Conservation (phyloP, 1,284 basidiomycete species). For the Amylostereum areolatum region DNA sequence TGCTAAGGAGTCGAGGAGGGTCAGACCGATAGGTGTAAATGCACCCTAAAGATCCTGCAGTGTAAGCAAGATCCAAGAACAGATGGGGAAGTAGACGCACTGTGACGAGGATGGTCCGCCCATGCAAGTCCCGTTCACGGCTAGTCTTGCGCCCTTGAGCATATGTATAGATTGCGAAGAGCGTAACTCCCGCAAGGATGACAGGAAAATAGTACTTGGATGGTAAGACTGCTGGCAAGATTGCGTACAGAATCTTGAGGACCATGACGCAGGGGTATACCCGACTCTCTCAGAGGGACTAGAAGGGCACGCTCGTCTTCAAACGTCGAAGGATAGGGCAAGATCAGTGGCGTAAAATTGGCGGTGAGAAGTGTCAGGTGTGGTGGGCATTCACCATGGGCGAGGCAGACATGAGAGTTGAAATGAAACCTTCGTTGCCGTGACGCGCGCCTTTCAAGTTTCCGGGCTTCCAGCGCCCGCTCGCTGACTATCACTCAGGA, state of each 20-base stretch:
- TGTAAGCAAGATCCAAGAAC: not conserved
- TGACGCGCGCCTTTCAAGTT: too few species aligned
- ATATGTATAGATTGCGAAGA: constrained; percentile 48
- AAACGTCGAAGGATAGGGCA: too few species aligned
- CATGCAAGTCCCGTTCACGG: constrained; percentile 69
- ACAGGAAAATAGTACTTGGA: constrained; percentile 43
- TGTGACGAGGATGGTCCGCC: constrained; percentile 61
- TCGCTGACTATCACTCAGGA: too few species aligned
- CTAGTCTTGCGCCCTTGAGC: constrained; percentile 63
- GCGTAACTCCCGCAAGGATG: constrained; percentile 32
- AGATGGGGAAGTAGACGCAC: constrained; percentile 28
- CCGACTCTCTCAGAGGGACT: too few species aligned
- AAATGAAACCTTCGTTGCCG: too few species aligned
- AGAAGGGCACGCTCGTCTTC: too few species aligned
- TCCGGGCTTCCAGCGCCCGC: too few species aligned
- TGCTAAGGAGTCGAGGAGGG: constrained; percentile 57
- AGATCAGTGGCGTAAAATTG: too few species aligned
- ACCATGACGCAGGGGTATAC: constrained; percentile 21
- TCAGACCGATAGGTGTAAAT: constrained; percentile 67
- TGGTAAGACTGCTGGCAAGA: constrained; percentile 23
- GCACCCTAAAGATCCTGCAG: constrained; percentile 43
- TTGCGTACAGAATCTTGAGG: constrained; percentile 24
- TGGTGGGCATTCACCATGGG: too few species aligned
- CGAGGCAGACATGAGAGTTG: too few species aligned
- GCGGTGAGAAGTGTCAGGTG: too few species aligned